Evolutionary conservation across 169 alveolate species (phyloP).

Genomic region (Theileria sp.): DNA sequence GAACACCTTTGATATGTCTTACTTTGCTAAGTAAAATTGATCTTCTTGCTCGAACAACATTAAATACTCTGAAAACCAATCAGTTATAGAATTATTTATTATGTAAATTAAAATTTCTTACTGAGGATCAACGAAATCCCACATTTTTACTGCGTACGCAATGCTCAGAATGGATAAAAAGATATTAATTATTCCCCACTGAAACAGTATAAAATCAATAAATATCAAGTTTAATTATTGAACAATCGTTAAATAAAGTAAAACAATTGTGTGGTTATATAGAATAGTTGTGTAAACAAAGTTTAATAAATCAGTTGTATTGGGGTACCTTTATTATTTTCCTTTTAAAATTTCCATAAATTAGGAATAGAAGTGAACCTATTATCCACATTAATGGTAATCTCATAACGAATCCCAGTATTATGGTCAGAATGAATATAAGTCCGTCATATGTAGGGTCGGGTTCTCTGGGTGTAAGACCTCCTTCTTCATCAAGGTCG

Average conservation of each 20-base stretch:
- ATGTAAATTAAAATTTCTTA: background rate
- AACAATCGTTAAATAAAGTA: too few species aligned
- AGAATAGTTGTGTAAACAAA: background rate
- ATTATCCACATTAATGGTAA: conserved; percentile 57
- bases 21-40: background rate
- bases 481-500: conserved; percentile 43
- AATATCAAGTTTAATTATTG: too few species aligned
- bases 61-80: background rate
- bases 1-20: background rate
- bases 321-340: conserved; percentile 41
- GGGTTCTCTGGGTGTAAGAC: conserved; percentile 9
- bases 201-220: background rate
- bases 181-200: conserved; percentile 59
- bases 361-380: conserved; percentile 40
- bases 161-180: conserved; percentile 24
- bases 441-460: conserved; percentile 54
- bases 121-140: conserved; percentile 23
- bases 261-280: too few species aligned
- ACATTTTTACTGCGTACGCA: conserved; percentile 25
- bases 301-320: background rate
- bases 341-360: conserved; percentile 31
- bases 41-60: background rate
- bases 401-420: conserved; percentile 56
- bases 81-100: background rate
- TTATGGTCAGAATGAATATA: conserved; percentile 36